Conservation (phyloP, 192 early-diverging fungal species). For the Linnemannia exigua region DNA sequence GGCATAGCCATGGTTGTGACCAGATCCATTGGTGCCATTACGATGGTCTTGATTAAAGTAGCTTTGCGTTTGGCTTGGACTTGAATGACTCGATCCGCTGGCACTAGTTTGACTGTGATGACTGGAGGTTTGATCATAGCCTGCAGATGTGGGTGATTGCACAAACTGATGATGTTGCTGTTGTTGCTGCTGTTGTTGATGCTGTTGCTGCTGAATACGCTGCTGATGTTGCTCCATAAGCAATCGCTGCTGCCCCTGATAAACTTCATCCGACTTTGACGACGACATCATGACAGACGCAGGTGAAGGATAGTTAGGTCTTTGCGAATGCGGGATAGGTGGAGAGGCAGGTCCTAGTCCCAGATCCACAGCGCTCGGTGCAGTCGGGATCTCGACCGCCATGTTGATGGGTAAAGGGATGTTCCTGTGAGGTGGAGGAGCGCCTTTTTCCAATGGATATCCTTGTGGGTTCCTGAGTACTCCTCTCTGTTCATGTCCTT, state of each 20-base stretch:
- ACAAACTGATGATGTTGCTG: background rate
- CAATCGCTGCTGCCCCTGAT: background rate
- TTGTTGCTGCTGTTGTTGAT: background rate
- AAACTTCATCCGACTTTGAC: background rate
- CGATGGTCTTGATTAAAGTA: background rate
- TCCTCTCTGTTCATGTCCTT: background rate
- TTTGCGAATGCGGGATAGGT: background rate
- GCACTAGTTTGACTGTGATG: background rate
- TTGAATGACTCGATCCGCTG: background rate
- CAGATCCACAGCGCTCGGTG: constrained; percentile 33
- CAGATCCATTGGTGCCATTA: background rate
- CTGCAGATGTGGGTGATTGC: background rate
- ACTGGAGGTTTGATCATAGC: background rate
- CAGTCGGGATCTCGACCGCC: constrained; percentile 20
- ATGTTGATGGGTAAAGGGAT: constrained; percentile 21
- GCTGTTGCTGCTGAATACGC: background rate
- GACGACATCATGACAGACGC: background rate
- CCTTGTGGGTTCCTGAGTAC: background rate
- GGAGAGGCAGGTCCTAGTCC: constrained; percentile 35
- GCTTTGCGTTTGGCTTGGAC: no score
- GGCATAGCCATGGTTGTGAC: background rate
- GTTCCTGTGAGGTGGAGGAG: background rate
- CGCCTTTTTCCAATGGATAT: constrained; percentile 1
- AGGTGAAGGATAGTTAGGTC: background rate
- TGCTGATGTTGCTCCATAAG: background rate